Evolutionary conservation across 2,329 filamentous ascomycete species (phyloP).

Genomic region (Sordariomycetes sp.): DNA sequence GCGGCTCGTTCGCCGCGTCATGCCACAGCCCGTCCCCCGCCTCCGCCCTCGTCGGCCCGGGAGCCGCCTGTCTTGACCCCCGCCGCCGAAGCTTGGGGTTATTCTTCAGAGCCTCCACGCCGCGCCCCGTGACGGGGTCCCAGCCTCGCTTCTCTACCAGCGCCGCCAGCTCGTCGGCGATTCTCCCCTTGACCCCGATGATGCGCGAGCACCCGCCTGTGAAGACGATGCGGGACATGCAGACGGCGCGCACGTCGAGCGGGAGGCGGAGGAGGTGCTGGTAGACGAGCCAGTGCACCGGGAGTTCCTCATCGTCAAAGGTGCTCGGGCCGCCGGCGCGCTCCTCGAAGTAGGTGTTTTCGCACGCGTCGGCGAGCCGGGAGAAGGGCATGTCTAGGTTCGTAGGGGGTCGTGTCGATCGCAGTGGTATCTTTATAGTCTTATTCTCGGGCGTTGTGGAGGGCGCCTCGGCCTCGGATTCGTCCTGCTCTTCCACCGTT

Average conservation of each 20-base stretch:
- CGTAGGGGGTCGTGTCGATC: constrained; percentile 32
- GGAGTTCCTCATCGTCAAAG: constrained; percentile 78
- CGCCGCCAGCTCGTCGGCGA: constrained; percentile 60
- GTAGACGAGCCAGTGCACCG: constrained; percentile 66
- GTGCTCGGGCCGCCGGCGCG: constrained; percentile 29
- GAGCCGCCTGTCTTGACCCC: constrained; percentile 11
- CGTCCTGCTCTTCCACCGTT: constrained; percentile 45
- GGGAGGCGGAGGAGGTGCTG: constrained; percentile 61
- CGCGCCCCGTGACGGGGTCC: constrained; percentile 62
- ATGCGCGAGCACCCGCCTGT: constrained; percentile 70
- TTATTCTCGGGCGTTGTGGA: constrained; percentile 10
- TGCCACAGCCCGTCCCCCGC: constrained; percentile 20
- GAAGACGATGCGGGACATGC: constrained; percentile 82
- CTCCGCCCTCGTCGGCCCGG: constrained; percentile 10
- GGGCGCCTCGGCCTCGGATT: constrained; percentile 23
- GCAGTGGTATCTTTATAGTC: constrained; percentile 29
- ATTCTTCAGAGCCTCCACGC: constrained; percentile 37
- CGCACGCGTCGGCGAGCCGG: constrained; percentile 59
- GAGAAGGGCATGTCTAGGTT: constrained; percentile 55
- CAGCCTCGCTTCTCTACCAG: constrained; percentile 61
- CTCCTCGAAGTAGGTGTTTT: constrained; percentile 59
- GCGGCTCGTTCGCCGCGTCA: constrained; percentile 27
- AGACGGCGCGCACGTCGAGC: constrained; percentile 68
- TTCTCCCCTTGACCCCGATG: constrained; percentile 63
- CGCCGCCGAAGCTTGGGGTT: constrained; percentile 22